Evolutionary conservation across 2,329 filamentous ascomycete species (phyloP).

Genomic region (Uncinocarpus reesii): DNA sequence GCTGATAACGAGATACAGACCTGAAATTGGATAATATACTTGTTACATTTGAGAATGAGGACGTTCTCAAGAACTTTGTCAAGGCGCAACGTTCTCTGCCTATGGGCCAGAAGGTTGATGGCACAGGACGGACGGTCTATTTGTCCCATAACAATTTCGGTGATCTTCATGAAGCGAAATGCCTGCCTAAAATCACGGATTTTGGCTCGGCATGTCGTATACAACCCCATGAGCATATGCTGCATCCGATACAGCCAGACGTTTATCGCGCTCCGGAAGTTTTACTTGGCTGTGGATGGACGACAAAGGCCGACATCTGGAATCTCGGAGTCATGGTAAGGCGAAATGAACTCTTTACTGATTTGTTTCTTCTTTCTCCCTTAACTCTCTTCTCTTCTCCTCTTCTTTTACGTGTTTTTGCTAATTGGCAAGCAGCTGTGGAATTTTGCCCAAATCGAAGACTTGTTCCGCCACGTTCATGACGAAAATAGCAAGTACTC

Average conservation of each 20-base stretch:
- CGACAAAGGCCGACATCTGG: constrained; percentile 14
- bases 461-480: constrained; percentile 22
- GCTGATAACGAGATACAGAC: constrained; percentile 8
- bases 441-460: constrained; percentile 26
- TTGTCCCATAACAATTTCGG: constrained; percentile 21
- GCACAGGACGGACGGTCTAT: constrained; percentile 17
- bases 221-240: constrained; percentile 29
- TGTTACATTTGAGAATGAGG: constrained; percentile 13
- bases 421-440: constrained; percentile 18
- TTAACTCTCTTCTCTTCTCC: too few species aligned
- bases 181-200: constrained; percentile 19
- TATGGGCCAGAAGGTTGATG: constrained; percentile 16
- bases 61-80: constrained; percentile 11
- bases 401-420: constrained; percentile 20
- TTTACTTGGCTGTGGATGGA: constrained; percentile 23
- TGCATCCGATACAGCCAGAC: constrained; percentile 25
- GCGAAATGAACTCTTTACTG: too few species aligned
- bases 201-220: constrained; percentile 22
- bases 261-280: constrained; percentile 22
- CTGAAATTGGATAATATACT: constrained; percentile 16
- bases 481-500: constrained; percentile 22
- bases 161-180: constrained; percentile 16
- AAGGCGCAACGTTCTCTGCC: constrained; percentile 4
- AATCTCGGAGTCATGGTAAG: constrained; percentile 30
- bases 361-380: too few species aligned